Evolutionary conservation across 805 yeast species (phyloP), one percentile per base, ranked within the genome.

Genomic region (Scheffersomyces ergatensis): DNA sequence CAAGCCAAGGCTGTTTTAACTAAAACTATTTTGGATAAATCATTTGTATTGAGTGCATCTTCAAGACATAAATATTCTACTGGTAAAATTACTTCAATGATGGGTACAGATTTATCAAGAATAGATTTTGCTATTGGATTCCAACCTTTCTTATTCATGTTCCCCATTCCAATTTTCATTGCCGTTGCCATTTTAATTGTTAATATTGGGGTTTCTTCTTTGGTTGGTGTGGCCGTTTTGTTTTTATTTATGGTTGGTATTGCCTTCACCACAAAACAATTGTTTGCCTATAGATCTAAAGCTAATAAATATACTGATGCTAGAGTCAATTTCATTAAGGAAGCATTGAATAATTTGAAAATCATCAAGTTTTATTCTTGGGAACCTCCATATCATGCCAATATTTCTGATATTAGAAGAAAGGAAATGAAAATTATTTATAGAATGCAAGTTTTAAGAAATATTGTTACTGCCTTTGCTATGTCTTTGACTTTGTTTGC

Each of bases 351-450:
- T 54, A 80, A 85, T 48, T 77, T 90, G 74, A 87, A 85, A 55
- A 74, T 83, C 58, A 86, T 90, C 60, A 90, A 90, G 65, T 85
- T 77, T 58, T 90, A 89, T 58, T 86, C 95, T 1, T 90, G 97
- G 97, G 97, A 90, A 63, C 72, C 71, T 24, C 89, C 97, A 0
- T 90, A 88, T 57, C 72, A 72, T 39, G 59, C 72, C 8, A 66
- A 74, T 38, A 74, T 90, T 26, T 54, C 77, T 13, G 72, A 68
- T 11, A 69, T 78, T 20, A 77, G 97, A 57, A 52, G 56, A 0
- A 55, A 66, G 16, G 97, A 89, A 62, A 81, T 86, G 76, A 50
- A 54, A 3, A 67, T 70, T 37, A 74, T 90, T 44, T 73, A 80
- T 46, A 68, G 64, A 39, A 77, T 88, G 70, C 90, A 85, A 53